A percentile compares a stretch with the other conserved stretches of the same genome.
Evolutionary conservation across 1,284 basidiomycete genomes (phyloP).

Genomic region (Porogramme epimiltina): DNA sequence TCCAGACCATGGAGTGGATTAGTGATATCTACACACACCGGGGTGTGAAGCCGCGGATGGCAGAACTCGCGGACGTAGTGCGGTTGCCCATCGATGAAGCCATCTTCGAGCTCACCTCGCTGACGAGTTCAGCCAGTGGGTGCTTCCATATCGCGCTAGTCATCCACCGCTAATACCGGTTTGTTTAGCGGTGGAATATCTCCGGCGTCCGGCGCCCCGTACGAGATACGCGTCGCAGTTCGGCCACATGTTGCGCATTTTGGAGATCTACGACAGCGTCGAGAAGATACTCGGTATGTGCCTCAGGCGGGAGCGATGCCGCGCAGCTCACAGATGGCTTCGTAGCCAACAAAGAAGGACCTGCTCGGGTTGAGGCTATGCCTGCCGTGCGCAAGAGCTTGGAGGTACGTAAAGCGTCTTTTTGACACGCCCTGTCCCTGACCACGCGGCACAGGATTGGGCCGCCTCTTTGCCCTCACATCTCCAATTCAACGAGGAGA

Average conservation of each 20-base stretch:
- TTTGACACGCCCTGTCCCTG: constrained; percentile 8
- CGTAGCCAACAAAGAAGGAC: constrained; percentile 25
- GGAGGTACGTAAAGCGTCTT: constrained; percentile 34
- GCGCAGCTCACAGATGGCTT: neutral
- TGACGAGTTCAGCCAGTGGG: constrained; percentile 64
- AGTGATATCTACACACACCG: constrained; percentile 34
- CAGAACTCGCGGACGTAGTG: constrained; percentile 51
- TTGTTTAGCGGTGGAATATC: constrained; percentile 52
- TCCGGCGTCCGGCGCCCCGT: constrained; percentile 60
- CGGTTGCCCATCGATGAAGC: constrained; percentile 77
- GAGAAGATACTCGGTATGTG: constrained; percentile 41
- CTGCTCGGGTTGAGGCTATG: constrained; percentile 27
- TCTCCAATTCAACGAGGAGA: constrained; percentile 68
- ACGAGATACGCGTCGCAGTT: constrained; percentile 67
- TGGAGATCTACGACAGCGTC: constrained; percentile 61
- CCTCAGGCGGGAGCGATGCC: neutral
- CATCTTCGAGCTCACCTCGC: constrained; percentile 67
- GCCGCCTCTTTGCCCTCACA: constrained; percentile 61
- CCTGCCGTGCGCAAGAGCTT: constrained; percentile 42
- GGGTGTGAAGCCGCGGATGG: constrained; percentile 30
- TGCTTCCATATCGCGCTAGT: constrained; percentile 1
- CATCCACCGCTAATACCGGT: neutral
- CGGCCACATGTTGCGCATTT: constrained; percentile 68
- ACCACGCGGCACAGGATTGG: constrained; percentile 54
- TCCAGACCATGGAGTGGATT: constrained; percentile 50